phyloP scores from a whole-genome alignment of 352 stramenopile species.

The Pythium oligandrum region DNA sequence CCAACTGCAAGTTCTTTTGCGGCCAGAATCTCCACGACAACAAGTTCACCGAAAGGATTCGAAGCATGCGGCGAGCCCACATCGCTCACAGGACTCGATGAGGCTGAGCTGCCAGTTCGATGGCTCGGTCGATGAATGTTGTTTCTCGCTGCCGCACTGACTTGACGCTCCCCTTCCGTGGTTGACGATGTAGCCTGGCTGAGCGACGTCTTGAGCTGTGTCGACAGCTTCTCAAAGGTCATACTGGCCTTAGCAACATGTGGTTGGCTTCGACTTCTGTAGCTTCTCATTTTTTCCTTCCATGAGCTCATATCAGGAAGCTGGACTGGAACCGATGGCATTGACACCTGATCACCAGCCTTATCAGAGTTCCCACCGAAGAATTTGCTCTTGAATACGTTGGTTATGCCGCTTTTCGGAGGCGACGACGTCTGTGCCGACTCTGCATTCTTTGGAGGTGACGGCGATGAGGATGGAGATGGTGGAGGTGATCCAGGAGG shows the following conservation, averaged over 20 bases:
- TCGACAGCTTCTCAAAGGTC: slow-evolving; percentile 35
- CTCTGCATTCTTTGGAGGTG: too few species aligned
- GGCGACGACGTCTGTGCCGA: too few species aligned
- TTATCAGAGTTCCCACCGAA: background rate
- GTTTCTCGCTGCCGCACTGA: slow-evolving; percentile 16
- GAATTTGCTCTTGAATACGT: too few species aligned
- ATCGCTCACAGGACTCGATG: too few species aligned
- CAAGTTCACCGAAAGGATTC: slow-evolving; percentile 57
- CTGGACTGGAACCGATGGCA: slow-evolving; percentile 16
- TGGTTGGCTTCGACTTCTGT: slow-evolving; percentile 12
- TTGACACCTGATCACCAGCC: background rate
- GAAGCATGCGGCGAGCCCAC: background rate
- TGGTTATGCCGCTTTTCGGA: too few species aligned
- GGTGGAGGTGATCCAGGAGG: too few species aligned
- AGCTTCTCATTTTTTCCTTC: slow-evolving; percentile 47
- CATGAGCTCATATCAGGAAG: slow-evolving; percentile 32
- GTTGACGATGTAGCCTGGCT: slow-evolving; percentile 7
- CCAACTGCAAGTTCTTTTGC: slow-evolving; percentile 37
- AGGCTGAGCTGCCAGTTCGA: too few species aligned
- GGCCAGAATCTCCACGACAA: slow-evolving; percentile 62
- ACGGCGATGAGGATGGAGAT: too few species aligned
- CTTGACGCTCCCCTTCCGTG: slow-evolving; percentile 12
- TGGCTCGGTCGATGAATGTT: slow-evolving; percentile 50
- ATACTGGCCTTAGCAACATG: slow-evolving; percentile 18
- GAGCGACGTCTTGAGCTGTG: slow-evolving; percentile 42